Base-by-base conservation (phyloP, 2,329 filamentous ascomycete genomes). In the Diaporthe australafricana region DNA sequence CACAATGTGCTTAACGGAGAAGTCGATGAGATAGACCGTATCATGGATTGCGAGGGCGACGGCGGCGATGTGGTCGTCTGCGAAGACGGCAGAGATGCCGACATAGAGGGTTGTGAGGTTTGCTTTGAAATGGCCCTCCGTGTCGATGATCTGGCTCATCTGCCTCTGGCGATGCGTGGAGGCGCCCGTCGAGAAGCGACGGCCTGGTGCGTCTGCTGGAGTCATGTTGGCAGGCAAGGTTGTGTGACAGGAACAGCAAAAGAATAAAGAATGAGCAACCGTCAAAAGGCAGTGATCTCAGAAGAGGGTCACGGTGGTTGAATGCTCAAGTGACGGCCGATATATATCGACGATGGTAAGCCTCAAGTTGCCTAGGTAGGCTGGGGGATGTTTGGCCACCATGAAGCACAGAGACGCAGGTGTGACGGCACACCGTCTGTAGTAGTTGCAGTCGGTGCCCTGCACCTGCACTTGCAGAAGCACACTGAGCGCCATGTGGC, bases 1-100 rank as follows among this genome's bases (percentile, higher is more conserved):
- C 25, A 83, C 78, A 56, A 93, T 83, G n/a, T 87, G 83, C 75
- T 90, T 87, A 75, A 93, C 87, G 6, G 88, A 88, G 77, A 92
- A 95, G 79, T 95, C 93, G 55, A 94, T 85, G 27, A 93, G 89
- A 78, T 95, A 95, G 5, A 91, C 91, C 7, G 90, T 89, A 78
- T 95, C 93, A 74, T 94, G 92, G 74, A 93, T 87, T 5, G 92
- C 92, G 62, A 95, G 84, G 17, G 91, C 90, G 30, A 94, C 85
- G 6, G 88, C 87, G 14, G 90, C 84, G 1, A 86, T 86, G 66
- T 84, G 83, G 71, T 88, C 83, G 40, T 88, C 83, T 1, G 83
- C 80, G 60, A 87, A 83, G 60, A 87, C 83, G 50, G 88, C 88
- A 4, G 91, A 90, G 42, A 93, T 87, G 69, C 91, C 91, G 52